phyloP scores from a whole-genome alignment of 495 filamentous ascomycete genomes.

The Darksidea phi region DNA sequence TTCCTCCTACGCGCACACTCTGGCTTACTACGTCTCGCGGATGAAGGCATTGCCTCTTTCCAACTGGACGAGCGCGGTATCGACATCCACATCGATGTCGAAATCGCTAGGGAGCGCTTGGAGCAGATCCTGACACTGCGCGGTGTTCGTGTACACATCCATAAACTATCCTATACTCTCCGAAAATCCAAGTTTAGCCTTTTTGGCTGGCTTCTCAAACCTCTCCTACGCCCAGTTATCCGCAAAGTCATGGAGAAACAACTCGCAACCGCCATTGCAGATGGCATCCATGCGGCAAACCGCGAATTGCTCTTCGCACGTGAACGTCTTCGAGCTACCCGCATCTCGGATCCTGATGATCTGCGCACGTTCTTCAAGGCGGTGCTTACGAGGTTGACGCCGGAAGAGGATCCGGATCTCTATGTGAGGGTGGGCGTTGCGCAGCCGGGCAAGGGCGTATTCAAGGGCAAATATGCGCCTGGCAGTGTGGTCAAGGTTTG shows the following conservation, averaged over 20 bases:
- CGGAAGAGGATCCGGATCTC: conserved; percentile 69
- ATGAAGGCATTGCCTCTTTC: conserved; percentile 83
- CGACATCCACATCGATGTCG: conserved; percentile 68
- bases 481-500: conserved; percentile 84
- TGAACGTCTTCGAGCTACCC: conserved; percentile 79
- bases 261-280: conserved; percentile 68
- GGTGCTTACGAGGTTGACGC: conserved; percentile 69
- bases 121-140: conserved; percentile 80
- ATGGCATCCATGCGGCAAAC: conserved; percentile 69
- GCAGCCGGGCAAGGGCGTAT: conserved; percentile 64
- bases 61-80: conserved; percentile 80
- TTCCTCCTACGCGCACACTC: conserved; percentile 72
- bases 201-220: conserved; percentile 80
- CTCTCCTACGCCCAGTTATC: conserved; percentile 75
- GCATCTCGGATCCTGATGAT: conserved; percentile 78
- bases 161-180: conserved; percentile 79
- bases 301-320: conserved; percentile 82
- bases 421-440: conserved; percentile 67
- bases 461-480: conserved; percentile 81
- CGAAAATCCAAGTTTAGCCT: conserved; percentile 72
- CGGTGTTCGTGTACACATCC: conserved; percentile 73
- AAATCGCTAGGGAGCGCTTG: conserved; percentile 68
- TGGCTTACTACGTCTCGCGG: conserved; percentile 63
- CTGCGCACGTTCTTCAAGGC: conserved; percentile 78
- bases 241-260: conserved; percentile 76